These are phyloP conservation scores for Alternaria dauci DNA, from an alignment of 2,329 filamentous ascomycete genomes.

Conservation along the genomic window DNA sequence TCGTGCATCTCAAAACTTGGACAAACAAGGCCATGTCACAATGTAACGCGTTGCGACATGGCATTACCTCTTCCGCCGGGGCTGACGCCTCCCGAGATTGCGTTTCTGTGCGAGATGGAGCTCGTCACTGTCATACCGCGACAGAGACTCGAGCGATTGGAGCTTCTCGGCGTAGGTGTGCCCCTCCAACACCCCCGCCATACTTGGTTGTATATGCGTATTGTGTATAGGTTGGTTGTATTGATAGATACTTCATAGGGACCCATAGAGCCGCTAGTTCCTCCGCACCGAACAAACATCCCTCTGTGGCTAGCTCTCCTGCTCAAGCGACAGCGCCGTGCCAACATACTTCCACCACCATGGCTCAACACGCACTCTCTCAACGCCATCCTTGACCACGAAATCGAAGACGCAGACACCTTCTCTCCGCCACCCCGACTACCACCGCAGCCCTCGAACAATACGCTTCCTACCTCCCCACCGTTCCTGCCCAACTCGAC, in stretches of 20 bases:
- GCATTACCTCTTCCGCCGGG: constrained; percentile 69
- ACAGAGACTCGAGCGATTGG: constrained; percentile 84
- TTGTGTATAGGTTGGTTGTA: neutral
- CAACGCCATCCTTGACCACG: constrained; percentile 77
- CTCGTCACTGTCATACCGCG: constrained; percentile 91
- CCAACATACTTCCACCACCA: constrained; percentile 88
- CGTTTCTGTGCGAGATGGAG: constrained; percentile 98
- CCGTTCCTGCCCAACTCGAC: constrained; percentile 84
- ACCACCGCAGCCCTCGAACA: constrained; percentile 62
- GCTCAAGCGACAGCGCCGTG: constrained; percentile 90
- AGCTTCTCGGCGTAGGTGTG: constrained; percentile 80
- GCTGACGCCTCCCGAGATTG: constrained; percentile 85
- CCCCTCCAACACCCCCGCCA: constrained; percentile 44
- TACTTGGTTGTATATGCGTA: constrained; percentile 10
- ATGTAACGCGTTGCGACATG: constrained; percentile 56
- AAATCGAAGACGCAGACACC: constrained; percentile 74
- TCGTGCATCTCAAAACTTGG: constrained; percentile 15
- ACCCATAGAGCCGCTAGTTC: constrained; percentile 75
- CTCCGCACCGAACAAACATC: constrained; percentile 79
- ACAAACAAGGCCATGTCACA: constrained; percentile 18
- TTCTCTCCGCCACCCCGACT: constrained; percentile 81
- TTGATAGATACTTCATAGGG: constrained; percentile 66
- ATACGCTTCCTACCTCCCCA: constrained; percentile 56
- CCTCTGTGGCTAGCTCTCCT: constrained; percentile 96
- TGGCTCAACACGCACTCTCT: constrained; percentile 86